Percentiles rank a stretch among this genome's conserved stretches.
phyloP scores from a whole-genome alignment of 352 stramenopile genomes.

The Globisporangium camurandrum region DNA sequence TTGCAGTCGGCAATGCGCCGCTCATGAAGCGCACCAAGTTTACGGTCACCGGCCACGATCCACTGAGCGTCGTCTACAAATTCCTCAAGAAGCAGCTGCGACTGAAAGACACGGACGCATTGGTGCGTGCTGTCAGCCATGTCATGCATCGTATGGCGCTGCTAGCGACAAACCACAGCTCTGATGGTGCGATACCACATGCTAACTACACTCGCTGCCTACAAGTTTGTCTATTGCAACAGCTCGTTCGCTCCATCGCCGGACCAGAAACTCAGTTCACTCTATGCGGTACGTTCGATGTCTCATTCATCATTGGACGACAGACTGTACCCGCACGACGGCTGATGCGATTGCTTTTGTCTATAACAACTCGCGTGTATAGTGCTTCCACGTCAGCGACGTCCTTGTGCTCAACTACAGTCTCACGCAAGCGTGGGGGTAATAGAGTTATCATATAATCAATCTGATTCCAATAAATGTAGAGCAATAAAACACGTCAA shows the following conservation, averaged over 20 bases:
- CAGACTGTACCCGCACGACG: no score
- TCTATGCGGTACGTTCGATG: slow-evolving; percentile 50
- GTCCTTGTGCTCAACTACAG: slow-evolving; percentile 85
- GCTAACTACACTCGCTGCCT: no score
- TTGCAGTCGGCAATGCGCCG: slow-evolving; percentile 67
- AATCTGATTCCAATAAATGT: no score
- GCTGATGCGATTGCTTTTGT: neutral
- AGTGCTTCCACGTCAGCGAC: slow-evolving; percentile 79
- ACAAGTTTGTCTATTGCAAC: slow-evolving; percentile 85
- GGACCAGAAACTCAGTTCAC: slow-evolving; percentile 65
- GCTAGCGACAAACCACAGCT: no score
- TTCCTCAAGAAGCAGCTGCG: slow-evolving; percentile 80
- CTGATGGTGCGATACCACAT: no score
- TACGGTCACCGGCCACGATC: slow-evolving; percentile 65
- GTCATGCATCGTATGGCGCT: neutral
- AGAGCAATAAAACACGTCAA: no score
- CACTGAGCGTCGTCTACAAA: slow-evolving; percentile 80
- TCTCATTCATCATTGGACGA: no score
- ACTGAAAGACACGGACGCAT: slow-evolving; percentile 60
- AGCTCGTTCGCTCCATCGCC: slow-evolving; percentile 80
- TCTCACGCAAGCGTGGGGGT: slow-evolving; percentile 77
- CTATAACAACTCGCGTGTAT: no score
- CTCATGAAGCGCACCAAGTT: slow-evolving; percentile 88
- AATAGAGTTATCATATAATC: slow-evolving; percentile 9
- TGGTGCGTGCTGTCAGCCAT: slow-evolving; percentile 25